phyloP scores from a whole-genome alignment of 2,329 filamentous ascomycete genomes.

The Plectosphaerella plurivora region DNA sequence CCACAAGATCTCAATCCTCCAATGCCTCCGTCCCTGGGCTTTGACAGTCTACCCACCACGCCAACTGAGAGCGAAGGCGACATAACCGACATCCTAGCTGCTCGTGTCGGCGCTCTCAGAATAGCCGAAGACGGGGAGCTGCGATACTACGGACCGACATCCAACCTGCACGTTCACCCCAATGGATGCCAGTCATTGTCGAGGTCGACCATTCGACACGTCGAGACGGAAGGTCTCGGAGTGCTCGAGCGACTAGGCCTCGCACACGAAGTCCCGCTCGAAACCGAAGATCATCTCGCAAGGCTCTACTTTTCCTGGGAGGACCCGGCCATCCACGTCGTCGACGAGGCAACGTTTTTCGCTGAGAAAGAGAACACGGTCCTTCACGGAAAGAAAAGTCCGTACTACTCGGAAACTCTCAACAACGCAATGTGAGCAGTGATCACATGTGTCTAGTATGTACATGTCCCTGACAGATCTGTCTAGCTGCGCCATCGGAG shows the following conservation, averaged over 20 bases:
- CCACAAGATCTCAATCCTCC: neutral
- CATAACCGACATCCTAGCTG: constrained; percentile 9
- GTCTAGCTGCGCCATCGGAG: constrained; percentile 9
- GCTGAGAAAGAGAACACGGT: constrained; percentile 14
- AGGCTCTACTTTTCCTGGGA: constrained; percentile 19
- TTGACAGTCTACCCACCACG: neutral
- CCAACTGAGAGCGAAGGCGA: constrained; percentile 3
- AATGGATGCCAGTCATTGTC: constrained; percentile 1
- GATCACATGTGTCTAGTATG: neutral
- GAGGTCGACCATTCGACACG: constrained; percentile 1
- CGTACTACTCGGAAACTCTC: constrained; percentile 21
- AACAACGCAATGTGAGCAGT: constrained; percentile 19
- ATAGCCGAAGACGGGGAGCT: constrained; percentile 12
- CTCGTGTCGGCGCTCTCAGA: constrained; percentile 10
- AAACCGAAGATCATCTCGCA: constrained; percentile 13
- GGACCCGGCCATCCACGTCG: constrained; percentile 17
- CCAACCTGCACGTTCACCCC: constrained; percentile 10
- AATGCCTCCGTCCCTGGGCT: neutral
- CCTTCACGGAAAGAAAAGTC: constrained; percentile 6
- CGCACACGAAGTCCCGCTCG: constrained; percentile 9
- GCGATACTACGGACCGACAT: constrained; percentile 15
- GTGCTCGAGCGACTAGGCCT: constrained; percentile 9
- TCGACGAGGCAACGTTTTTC: constrained; percentile 16
- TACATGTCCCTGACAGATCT: neutral
- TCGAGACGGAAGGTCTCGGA: constrained; percentile 1